Conservation (phyloP, 352 stramenopile genomes). For the Globisporangium uncinulatum region DNA sequence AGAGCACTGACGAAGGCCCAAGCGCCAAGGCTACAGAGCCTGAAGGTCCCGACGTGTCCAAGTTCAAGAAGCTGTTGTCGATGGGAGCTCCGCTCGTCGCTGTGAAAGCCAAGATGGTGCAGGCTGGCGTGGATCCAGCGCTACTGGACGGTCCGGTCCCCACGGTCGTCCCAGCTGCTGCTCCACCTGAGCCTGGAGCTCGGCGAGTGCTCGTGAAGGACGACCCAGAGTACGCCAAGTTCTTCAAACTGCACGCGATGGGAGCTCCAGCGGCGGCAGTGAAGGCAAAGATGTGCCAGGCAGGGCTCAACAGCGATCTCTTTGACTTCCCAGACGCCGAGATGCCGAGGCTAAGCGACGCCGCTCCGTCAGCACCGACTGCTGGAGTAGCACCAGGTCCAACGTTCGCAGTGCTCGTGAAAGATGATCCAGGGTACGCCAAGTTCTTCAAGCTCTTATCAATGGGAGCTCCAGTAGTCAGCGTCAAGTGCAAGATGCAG, state of each 20-base stretch:
- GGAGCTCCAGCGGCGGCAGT: conserved; percentile 44
- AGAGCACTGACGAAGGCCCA: neutral
- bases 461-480: conserved; percentile 44
- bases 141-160: conserved; percentile 29
- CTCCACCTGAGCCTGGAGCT: neutral
- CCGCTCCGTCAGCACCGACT: neutral
- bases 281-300: conserved; percentile 60
- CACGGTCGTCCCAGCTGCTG: neutral
- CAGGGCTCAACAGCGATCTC: conserved; percentile 79
- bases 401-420: conserved; percentile 33
- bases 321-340: conserved; percentile 57
- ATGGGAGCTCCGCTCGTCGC: conserved; percentile 55
- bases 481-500: conserved; percentile 53
- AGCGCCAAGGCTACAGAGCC: conserved; percentile 14
- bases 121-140: conserved; percentile 52
- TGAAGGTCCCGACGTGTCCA: conserved; percentile 22
- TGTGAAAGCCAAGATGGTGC: conserved; percentile 64
- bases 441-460: conserved; percentile 75
- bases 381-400: conserved; percentile 2
- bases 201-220: conserved; percentile 34
- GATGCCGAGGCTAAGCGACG: conserved; percentile 16
- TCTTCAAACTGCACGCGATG: conserved; percentile 65
- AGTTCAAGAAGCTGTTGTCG: conserved; percentile 57
- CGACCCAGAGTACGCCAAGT: conserved; percentile 55
- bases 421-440: conserved; percentile 52